Conservation (phyloP, 495 filamentous ascomycete species). For the Geopyxis carbonaria region DNA sequence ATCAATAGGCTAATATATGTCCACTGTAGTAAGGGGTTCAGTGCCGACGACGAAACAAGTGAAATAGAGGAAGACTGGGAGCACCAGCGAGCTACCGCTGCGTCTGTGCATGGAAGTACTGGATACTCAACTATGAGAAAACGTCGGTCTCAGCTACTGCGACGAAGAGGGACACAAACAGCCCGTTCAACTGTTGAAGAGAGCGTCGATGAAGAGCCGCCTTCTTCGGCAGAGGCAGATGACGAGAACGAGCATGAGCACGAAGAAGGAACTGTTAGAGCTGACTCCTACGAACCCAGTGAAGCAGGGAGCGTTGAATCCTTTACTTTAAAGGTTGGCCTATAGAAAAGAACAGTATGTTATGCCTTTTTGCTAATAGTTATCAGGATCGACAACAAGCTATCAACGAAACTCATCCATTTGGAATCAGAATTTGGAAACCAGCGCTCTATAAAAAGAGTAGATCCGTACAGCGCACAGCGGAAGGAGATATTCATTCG, state of each 20-base stretch:
- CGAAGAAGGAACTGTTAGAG: conserved; percentile 30
- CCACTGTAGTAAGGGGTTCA: conserved; percentile 50
- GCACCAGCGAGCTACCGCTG: conserved; percentile 15
- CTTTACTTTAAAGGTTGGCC: conserved; percentile 35
- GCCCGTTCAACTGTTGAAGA: conserved; percentile 27
- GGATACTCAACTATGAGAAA: conserved; percentile 55
- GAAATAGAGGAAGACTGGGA: conserved; percentile 71
- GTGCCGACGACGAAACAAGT: conserved; percentile 72
- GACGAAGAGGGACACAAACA: conserved; percentile 32
- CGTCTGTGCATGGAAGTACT: conserved; percentile 26
- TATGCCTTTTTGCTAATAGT: conserved; percentile 27
- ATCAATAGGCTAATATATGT: conserved; percentile 12
- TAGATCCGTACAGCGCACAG: conserved; percentile 86
- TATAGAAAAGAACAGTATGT: conserved; percentile 1
- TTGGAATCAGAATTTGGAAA: conserved; percentile 98
- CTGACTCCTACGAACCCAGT: conserved; percentile 35
- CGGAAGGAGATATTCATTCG: conserved; percentile 94
- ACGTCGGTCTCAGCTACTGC: conserved; percentile 40
- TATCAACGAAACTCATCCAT: conserved; percentile 97
- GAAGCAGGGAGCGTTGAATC: conserved; percentile 53
- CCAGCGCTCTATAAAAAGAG: conserved; percentile 95
- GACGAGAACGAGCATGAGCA: conserved; percentile 35
- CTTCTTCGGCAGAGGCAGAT: conserved; percentile 17
- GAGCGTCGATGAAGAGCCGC: conserved; percentile 17
- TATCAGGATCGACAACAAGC: conserved; percentile 89